These are phyloP conservation scores for Celoporthe dispersa DNA, from an alignment of 2,329 filamentous ascomycete genomes.

Conservation along the genomic window DNA sequence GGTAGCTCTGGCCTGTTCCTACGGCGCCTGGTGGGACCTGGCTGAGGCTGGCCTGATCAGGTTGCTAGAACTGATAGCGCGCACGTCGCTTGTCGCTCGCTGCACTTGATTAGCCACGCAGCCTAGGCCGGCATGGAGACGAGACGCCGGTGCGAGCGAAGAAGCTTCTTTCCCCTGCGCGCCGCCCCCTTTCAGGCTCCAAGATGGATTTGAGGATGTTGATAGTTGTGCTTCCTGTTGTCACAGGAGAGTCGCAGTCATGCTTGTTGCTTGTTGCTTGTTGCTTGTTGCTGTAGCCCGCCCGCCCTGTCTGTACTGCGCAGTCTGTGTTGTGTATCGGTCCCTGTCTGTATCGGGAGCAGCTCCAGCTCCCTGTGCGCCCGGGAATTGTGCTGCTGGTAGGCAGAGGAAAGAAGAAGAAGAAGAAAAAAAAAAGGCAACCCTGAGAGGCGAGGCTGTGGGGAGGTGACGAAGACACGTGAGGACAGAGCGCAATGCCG, in stretches of 20 bases:
- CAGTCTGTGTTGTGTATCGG: neutral
- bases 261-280: neutral
- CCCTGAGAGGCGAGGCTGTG: neutral
- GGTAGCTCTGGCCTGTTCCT: constrained; percentile 15
- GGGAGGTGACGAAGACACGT: neutral
- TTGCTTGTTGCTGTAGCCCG: neutral
- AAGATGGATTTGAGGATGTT: neutral
- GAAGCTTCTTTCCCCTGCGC: neutral
- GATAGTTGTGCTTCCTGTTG: neutral
- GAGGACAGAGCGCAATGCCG: neutral
- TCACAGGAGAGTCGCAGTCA: neutral
- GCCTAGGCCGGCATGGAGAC: neutral
- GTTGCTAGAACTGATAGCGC: neutral
- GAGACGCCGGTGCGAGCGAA: neutral
- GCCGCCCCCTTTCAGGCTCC: neutral
- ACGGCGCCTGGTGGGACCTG: constrained; percentile 19
- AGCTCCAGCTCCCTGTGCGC: neutral
- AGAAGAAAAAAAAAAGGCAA: neutral
- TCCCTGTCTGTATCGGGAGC: neutral
- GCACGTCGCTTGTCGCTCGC: neutral
- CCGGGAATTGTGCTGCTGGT: neutral
- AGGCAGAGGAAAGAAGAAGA: neutral
- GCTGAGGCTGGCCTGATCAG: constrained; percentile 8
- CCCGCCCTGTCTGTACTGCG: neutral
- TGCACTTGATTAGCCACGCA: neutral